Base-by-base conservation (phyloP, 345 rosid species). In the Ceriops tagal region DNA sequence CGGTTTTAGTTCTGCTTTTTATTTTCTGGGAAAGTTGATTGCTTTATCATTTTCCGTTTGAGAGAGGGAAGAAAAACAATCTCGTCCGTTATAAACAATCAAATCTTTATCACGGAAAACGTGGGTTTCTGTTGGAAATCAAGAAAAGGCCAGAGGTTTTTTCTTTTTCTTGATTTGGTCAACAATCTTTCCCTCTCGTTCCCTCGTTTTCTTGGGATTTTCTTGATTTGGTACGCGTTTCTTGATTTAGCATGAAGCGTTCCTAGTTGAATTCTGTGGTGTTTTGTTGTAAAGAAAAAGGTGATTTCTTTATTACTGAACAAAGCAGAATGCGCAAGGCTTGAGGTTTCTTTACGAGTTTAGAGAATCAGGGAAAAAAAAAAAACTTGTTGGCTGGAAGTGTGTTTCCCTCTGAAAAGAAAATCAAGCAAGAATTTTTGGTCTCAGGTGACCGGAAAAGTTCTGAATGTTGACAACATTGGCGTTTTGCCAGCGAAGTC, bases 271-370 rank as follows among this genome's bases (percentile, higher is more conserved):
- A 71, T 39, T 34, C 66, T 60, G 77, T 65, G 46, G 61, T 74
- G 56, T 55, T 47, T 47, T 57, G 28, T 52, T n/a, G 47, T 18
- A 5, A 26, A 60, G 72, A 66, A 58, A 58, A 34, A 62, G 49
- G 49, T 5, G 27, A 37, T 19, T 77, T 69, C 86, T 78, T 82
- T 72, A 58, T 53, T 57, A 62, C 49, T 76, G 87, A 75, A 73
- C 80, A 71, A 79, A 76, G 78, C 76, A 70, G 78, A 65, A 72
- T 28, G 26, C 20, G 5, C 15, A 22, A 24, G 34, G 74, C 71
- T 83, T 58, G 82, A 87, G 82, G 80, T 79, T 81, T 69, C 81
- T 81, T 80, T 15, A 78, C 76, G 83, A 64, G 34, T 59, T 66
- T 60, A 67, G 56, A 32, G 69, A 55, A 55, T 55, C 13, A 15